Evolutionary conservation across 106 monocot species (phyloP), one percentile per base, ranked within the genome.

Genomic region (Hemerocallis citrina): DNA sequence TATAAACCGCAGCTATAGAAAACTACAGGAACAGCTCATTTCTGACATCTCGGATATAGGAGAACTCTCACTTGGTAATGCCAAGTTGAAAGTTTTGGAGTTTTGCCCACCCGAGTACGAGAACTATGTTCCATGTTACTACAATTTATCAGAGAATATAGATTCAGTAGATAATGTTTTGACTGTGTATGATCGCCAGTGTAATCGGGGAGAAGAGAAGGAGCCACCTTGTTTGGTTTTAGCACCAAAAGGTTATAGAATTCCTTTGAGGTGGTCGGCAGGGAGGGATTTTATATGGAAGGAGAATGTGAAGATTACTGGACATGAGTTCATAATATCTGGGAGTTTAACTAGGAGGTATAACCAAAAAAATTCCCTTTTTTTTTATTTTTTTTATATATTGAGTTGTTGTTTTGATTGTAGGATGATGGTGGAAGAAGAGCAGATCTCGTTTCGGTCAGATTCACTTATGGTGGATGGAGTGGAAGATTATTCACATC

Each of bases 271-370:
- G 47, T 91, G 90, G 90, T 85, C 90, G 2, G 85, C 75, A 14
- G 85, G 90, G 49, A 91, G 70, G 24, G 90, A 85, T 47, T 85
- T 82, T 60, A 91, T 91, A 17, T 91, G 90, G 90, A 91, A 91
- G 71, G 81, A 85, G 66, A 91, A 91, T 68, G 90, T 91, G 48
- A 85, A 77, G 79, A 81, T 91, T 47, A 79, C 67, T 8, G 82
- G 85, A 29, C 75, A 85, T 15, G 90, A 91, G 66, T 91, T 90
- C 76, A 82, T 82, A 41, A n/a, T n/a, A n/a, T 85, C 78, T 23
- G 90, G 90, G 23, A 91, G 85, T 50, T 69, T 85, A 58, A 85
- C 79, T 22, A 91, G 85, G 64, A 85, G 90, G 90, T 85, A n/a
- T n/a, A n/a, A n/a, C n/a, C n/a, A n/a, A n/a, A 61, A 30, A n/a